phyloP scores from a whole-genome alignment of 2,329 filamentous ascomycete genomes.

The Graphiopsis chlorocephala region DNA sequence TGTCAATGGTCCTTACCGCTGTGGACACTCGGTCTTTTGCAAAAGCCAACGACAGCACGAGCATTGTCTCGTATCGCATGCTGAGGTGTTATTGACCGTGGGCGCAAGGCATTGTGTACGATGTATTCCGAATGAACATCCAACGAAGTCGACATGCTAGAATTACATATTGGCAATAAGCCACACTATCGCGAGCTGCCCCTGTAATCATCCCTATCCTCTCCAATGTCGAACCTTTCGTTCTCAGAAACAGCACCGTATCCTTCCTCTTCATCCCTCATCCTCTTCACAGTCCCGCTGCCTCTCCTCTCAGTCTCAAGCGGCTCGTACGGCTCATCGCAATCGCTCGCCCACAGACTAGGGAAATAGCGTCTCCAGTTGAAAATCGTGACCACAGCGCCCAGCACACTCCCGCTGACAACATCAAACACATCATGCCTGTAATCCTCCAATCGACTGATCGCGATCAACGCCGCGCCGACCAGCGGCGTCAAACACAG shows the following conservation, averaged over 20 bases:
- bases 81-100: background rate
- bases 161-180: background rate
- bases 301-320: slow-evolving; percentile 23
- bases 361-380: slow-evolving; percentile 63
- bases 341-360: slow-evolving; percentile 47
- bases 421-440: slow-evolving; percentile 64
- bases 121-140: background rate
- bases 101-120: background rate
- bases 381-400: slow-evolving; percentile 54
- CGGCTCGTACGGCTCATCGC: slow-evolving; percentile 51
- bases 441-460: slow-evolving; percentile 62
- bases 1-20: background rate
- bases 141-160: background rate
- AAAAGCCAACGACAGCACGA: background rate
- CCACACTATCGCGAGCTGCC: slow-evolving; percentile 3
- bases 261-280: slow-evolving; percentile 12
- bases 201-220: slow-evolving; percentile 17
- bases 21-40: background rate
- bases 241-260: slow-evolving; percentile 12
- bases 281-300: background rate
- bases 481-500: slow-evolving; percentile 56
- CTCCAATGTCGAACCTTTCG: slow-evolving; percentile 16
- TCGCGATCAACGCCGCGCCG: slow-evolving; percentile 58
- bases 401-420: slow-evolving; percentile 53
- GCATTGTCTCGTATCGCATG: background rate